Conservation (phyloP, 768 basidiomycete genomes). For the Rhizopogon vinicolor region DNA sequence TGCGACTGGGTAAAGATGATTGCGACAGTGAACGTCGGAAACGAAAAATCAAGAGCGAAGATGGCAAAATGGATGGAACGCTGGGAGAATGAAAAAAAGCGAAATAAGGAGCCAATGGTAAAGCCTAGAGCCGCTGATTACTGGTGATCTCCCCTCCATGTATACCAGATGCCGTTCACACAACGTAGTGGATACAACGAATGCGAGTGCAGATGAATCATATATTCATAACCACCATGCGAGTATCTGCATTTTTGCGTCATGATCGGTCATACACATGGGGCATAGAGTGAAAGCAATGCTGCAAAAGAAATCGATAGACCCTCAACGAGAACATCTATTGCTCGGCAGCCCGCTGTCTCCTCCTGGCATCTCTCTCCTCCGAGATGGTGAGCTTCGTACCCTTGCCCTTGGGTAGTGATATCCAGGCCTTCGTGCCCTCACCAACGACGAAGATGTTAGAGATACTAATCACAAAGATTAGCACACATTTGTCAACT, state of each 20-base stretch:
- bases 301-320: constrained; percentile 4
- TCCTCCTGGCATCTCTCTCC: constrained; percentile 92
- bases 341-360: constrained; percentile 66
- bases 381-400: constrained; percentile 96
- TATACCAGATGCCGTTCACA: background rate
- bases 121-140: constrained; percentile 39
- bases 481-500: background rate
- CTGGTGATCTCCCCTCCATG: constrained; percentile 29
- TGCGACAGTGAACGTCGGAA: constrained; percentile 90
- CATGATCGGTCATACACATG: constrained; percentile 12
- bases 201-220: background rate
- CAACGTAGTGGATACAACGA: background rate
- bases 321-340: constrained; percentile 29
- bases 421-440: constrained; percentile 94
- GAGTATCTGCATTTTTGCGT: constrained; percentile 16
- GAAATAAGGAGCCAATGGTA: constrained; percentile 34
- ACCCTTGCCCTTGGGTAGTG: constrained; percentile 96
- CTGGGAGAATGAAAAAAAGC: constrained; percentile 82
- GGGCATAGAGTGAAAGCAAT: constrained; percentile 7
- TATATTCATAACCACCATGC: constrained; percentile 13
- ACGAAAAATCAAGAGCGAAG: constrained; percentile 65
- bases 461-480: constrained; percentile 54
- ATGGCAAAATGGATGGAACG: constrained; percentile 87
- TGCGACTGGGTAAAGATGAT: constrained; percentile 86
- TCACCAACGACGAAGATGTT: constrained; percentile 99